Evolutionary conservation across 805 yeast species (phyloP), one percentile per base, ranked within the genome.

Genomic region (Scheffersomyces stipitis): DNA sequence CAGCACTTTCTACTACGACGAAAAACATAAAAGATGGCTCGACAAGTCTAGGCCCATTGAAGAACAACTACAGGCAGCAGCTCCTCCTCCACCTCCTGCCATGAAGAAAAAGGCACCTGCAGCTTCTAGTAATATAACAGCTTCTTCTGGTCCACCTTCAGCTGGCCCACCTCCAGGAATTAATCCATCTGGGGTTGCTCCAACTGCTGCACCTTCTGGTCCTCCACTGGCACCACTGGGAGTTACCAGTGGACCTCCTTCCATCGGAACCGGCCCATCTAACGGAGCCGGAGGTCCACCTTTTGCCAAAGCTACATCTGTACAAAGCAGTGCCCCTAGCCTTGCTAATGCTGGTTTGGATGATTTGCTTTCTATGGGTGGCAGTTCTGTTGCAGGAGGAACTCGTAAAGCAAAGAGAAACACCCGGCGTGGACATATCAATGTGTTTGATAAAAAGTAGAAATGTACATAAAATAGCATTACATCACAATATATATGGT

Each of bases 11-110:
- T 75, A 78, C 52, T 93, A 80, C 58, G 96, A 90, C 63, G 91
- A 86, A 50, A 79, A 84, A 41, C 73, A 84, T 54, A 81, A 83
- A 56, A 76, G 96, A 52, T 93, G 97, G 96, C 78, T 93, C 35
- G 82, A 87, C 54, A 78, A 76, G 37, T 76, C 79, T 44, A 79
- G 77, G 3, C 76, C 81, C 17, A 69, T 75, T 33, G 93, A 78
- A 54, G 90, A 83, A 33, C 81, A 81, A 49, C 62, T 71, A 34
- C 69, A 66, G 32, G 62, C 69, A 4, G 60, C 77, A 1, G 73
- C 78, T 3, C 80, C 83, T 2, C 83, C 91, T 3, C 91, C 96
- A 4, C 93, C 95, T 3, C 73, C 73, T 7, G 51, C 56, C 33
- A 56, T 51, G 51, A 66, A 56, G 45, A 59, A 60, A 36, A 46